These are phyloP conservation scores for Verticillium tricorpus DNA, from an alignment of 2,329 filamentous ascomycete species.

Conservation along the genomic window DNA sequence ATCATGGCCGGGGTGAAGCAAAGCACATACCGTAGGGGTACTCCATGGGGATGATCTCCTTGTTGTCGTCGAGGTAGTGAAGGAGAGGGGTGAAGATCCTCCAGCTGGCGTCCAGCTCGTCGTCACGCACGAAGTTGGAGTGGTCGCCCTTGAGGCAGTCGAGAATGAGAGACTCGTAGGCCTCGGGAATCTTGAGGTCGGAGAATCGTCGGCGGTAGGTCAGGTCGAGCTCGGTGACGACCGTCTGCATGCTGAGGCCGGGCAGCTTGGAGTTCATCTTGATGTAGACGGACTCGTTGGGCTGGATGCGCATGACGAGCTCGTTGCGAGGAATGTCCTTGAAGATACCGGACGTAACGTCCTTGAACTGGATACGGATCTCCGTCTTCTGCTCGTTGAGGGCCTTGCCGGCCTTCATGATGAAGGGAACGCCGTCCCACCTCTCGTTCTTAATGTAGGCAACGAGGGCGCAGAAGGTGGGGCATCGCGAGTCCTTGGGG, in stretches of 20 bases:
- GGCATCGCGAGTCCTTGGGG: slow-evolving; percentile 93
- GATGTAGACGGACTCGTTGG: slow-evolving; percentile 99
- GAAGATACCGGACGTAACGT: slow-evolving; percentile 98
- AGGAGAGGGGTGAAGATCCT: slow-evolving; percentile 96
- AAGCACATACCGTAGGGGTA: slow-evolving; percentile 86
- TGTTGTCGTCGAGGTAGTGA: slow-evolving; percentile 98
- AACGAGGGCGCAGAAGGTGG: slow-evolving; percentile 95
- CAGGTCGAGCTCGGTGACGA: slow-evolving; percentile 95
- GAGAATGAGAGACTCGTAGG: slow-evolving; percentile 95
- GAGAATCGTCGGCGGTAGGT: slow-evolving; percentile 98
- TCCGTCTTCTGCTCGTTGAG: slow-evolving; percentile 99
- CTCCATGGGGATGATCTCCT: slow-evolving; percentile 99
- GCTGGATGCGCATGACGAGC: slow-evolving; percentile 97
- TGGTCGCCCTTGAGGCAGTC: slow-evolving; percentile 98
- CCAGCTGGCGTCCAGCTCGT: slow-evolving; percentile 97
- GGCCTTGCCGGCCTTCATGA: slow-evolving; percentile 98
- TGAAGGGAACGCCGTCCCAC: slow-evolving; percentile 99
- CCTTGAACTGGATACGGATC: slow-evolving; percentile 98
- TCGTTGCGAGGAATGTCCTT: slow-evolving; percentile 99
- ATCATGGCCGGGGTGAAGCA: neutral
- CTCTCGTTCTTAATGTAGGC: slow-evolving; percentile 99
- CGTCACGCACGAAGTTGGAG: slow-evolving; percentile 97
- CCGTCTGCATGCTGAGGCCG: slow-evolving; percentile 98
- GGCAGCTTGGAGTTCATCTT: slow-evolving; percentile 99
- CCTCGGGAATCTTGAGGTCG: slow-evolving; percentile 98